Conservation (phyloP, 805 yeast species). For the Barnettozyma sp. region DNA sequence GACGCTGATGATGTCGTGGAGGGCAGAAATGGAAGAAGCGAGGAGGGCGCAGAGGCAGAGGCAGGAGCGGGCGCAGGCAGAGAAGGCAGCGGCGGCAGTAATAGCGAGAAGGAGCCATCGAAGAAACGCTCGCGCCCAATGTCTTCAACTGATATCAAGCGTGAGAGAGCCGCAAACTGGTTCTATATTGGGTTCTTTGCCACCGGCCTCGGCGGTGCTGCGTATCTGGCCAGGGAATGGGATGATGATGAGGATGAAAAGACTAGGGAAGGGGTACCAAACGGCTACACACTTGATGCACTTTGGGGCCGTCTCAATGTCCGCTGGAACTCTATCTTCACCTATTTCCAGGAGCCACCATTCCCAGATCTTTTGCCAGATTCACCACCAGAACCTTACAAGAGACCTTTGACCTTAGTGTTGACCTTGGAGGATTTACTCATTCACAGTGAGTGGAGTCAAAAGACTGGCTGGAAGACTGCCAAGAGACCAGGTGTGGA, state of each 20-base stretch:
- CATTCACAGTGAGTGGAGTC: conserved; percentile 88
- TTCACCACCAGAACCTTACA: conserved; percentile 81
- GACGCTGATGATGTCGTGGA: conserved; percentile 38
- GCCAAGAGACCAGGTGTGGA: conserved; percentile 99
- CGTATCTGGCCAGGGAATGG: conserved; percentile 80
- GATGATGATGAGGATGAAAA: conserved; percentile 68
- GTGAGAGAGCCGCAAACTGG: conserved; percentile 75
- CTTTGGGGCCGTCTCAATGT: conserved; percentile 64
- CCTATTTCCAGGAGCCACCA: conserved; percentile 87
- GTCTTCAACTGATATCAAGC: conserved; percentile 70
- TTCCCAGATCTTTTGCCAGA: conserved; percentile 91
- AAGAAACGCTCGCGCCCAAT: conserved; percentile 46
- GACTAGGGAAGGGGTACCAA: conserved; percentile 42
- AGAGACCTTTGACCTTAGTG: conserved; percentile 87
- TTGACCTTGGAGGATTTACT: conserved; percentile 83
- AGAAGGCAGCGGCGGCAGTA: no score
- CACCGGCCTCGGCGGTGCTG: conserved; percentile 46
- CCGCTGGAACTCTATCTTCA: conserved; percentile 69
- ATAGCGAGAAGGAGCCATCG: conserved; percentile 9
- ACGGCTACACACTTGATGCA: conserved; percentile 61
- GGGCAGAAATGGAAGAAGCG: no score
- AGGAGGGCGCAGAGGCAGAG: no score
- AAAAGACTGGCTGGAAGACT: conserved; percentile 93
- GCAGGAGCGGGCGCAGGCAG: no score
- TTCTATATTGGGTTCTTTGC: conserved; percentile 53